These are phyloP conservation scores for Cubamyces sp. DNA, from an alignment of 768 basidiomycete genomes.

Conservation along the genomic window DNA sequence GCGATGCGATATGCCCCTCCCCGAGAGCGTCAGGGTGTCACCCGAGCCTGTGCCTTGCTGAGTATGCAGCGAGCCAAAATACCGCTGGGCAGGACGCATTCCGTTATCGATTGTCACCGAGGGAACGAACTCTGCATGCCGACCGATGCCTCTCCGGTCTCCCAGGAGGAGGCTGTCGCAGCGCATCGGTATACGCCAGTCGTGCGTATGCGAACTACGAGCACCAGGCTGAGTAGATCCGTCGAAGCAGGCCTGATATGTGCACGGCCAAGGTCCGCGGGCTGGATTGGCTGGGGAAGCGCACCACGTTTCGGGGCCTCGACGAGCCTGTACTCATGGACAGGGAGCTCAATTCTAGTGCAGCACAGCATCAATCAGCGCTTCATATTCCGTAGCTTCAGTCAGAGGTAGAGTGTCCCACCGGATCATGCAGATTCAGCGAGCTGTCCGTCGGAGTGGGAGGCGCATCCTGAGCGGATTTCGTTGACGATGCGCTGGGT, in stretches of 20 bases:
- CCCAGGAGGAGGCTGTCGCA: not conserved
- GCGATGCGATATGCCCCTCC: too few species aligned
- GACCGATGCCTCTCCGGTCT: not conserved
- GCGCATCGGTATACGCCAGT: not conserved
- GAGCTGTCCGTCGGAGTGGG: not conserved
- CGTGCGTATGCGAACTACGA: not conserved
- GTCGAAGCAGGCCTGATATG: not conserved
- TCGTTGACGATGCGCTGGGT: not conserved
- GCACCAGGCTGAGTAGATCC: not conserved
- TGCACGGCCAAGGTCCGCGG: not conserved
- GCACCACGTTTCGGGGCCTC: conserved; percentile 11
- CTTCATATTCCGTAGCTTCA: conserved; percentile 6
- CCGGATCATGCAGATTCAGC: conserved; percentile 14
- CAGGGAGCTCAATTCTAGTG: conserved; percentile 16
- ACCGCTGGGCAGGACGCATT: too few species aligned
- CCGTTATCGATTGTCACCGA: not conserved
- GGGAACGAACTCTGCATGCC: conserved; percentile 10
- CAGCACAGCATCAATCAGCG: conserved; percentile 24
- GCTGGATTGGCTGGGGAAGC: conserved; percentile 10
- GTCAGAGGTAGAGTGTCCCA: conserved; percentile 4
- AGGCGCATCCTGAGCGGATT: too few species aligned
- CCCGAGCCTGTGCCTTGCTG: not conserved
- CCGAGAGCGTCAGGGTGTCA: not conserved
- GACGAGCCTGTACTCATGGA: conserved; percentile 16
- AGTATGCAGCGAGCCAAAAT: not conserved